Percentiles rank a stretch among this genome's conserved stretches.
Evolutionary conservation across 257 asterid genomes (phyloP).

Genomic region (Parsonsia alboflavescens): DNA sequence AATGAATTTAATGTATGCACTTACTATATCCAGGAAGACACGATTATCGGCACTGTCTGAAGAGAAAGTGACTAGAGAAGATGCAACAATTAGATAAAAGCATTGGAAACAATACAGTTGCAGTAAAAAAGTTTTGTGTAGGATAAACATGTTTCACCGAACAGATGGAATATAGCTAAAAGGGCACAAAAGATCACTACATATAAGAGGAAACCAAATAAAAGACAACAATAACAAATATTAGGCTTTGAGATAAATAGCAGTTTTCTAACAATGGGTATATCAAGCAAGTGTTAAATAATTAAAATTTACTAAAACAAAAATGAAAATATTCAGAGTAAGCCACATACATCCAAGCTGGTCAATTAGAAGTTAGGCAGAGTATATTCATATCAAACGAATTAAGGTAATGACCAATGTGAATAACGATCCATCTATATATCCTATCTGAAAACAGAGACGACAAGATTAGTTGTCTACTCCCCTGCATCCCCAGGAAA

Average conservation of each 20-base stretch:
- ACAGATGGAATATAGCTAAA: not conserved
- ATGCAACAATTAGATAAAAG: not conserved
- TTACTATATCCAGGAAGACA: not conserved
- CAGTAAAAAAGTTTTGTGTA: not conserved
- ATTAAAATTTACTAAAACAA: not conserved
- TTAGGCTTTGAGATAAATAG: not conserved
- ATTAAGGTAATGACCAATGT: not conserved
- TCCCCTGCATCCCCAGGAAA: constrained; percentile 13
- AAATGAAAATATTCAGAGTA: not conserved
- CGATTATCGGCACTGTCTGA: not conserved
- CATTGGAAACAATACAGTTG: no score
- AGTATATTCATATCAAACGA: not conserved
- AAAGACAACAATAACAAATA: not conserved
- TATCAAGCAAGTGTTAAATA: not conserved
- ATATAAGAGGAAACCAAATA: not conserved
- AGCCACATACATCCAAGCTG: not conserved
- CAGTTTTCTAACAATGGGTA: not conserved
- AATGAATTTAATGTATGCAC: not conserved
- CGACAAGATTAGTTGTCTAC: not conserved
- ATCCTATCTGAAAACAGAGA: not conserved
- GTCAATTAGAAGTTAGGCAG: not conserved
- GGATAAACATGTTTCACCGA: not conserved
- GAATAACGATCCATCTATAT: not conserved
- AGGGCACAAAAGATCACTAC: not conserved
- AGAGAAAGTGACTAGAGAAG: not conserved